A percentile compares a stretch with the other conserved stretches of the same genome.
Conservation (phyloP, 495 filamentous ascomycete genomes). For the Entonaema liquescens region DNA sequence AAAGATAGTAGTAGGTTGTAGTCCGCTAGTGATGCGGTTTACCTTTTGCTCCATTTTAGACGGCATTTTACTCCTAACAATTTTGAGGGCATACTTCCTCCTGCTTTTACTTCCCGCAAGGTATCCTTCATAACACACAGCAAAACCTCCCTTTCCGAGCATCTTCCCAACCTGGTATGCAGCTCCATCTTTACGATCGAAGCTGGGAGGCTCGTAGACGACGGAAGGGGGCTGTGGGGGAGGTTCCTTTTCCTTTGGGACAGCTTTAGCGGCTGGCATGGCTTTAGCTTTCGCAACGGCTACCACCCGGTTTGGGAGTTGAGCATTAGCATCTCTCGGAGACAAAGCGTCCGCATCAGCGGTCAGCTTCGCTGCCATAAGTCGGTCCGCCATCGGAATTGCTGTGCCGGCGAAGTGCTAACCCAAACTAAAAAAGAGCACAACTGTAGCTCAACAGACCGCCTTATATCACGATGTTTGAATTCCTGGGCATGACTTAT, state of each 20-base stretch:
- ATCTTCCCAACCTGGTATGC: constrained; percentile 83
- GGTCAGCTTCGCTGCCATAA: constrained; percentile 49
- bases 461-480: constrained; percentile 13
- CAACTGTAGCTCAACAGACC: constrained; percentile 12
- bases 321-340: constrained; percentile 73
- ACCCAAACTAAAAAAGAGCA: constrained; percentile 16
- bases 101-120: constrained; percentile 59
- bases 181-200: constrained; percentile 70
- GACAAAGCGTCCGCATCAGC: constrained; percentile 74
- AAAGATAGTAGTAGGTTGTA: background rate
- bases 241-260: constrained; percentile 71
- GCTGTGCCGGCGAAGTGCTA: constrained; percentile 13
- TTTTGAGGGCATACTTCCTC: constrained; percentile 84
- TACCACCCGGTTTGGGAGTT: constrained; percentile 52
- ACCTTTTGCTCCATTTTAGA: constrained; percentile 90
- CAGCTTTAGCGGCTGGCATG: constrained; percentile 60
- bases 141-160: constrained; percentile 94
- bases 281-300: constrained; percentile 63
- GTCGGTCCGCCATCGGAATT: constrained; percentile 45
- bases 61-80: constrained; percentile 88
- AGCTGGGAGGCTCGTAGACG: constrained; percentile 74
- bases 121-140: constrained; percentile 84
- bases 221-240: constrained; percentile 79
- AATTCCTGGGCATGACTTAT: constrained; percentile 9
- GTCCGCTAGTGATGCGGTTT: constrained; percentile 10